phyloP scores from a whole-genome alignment of 345 rosid genomes.

The Turnera subulata region DNA sequence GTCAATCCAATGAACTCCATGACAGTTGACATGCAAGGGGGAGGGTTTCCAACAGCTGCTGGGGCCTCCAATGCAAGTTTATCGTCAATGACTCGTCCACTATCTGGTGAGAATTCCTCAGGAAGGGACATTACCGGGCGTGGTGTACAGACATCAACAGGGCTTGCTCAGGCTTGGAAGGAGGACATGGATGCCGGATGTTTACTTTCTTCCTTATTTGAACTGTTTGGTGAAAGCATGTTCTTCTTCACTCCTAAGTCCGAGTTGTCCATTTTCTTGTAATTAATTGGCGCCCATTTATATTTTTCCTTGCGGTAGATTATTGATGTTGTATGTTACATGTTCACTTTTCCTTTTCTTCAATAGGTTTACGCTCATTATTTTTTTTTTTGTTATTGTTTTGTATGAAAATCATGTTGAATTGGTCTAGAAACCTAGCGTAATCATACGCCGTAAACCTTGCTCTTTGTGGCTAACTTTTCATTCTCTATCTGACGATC shows the following conservation, averaged over 20 bases:
- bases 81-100: conserved; percentile 36
- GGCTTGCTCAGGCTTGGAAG: conserved; percentile 61
- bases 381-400: too few relatives aligned
- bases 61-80: conserved; percentile 32
- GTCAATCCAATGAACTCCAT: conserved; percentile 51
- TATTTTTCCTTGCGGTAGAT: too few relatives aligned
- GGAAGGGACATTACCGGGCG: conserved; percentile 32
- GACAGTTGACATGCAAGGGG: conserved; percentile 49
- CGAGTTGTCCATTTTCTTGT: conserved; percentile 64
- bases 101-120: conserved; percentile 29
- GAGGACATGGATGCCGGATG: conserved; percentile 54
- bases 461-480: too few relatives aligned
- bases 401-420: too few relatives aligned
- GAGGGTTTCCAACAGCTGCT: conserved; percentile 25
- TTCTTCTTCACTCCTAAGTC: conserved; percentile 54
- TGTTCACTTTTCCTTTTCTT: too few relatives aligned
- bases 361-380: too few relatives aligned
- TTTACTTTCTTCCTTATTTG: conserved; percentile 49
- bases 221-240: conserved; percentile 69
- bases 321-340: too few relatives aligned
- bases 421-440: too few relatives aligned
- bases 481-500: too few relatives aligned
- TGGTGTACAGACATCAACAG: conserved; percentile 33
- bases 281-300: conserved; percentile 13
- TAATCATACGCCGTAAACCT: too few relatives aligned